A percentile compares a stretch with the other conserved stretches of the same genome.
These are phyloP conservation scores for Periconia sp. DNA, from an alignment of 2,329 filamentous ascomycete genomes.

Conservation along the genomic window DNA sequence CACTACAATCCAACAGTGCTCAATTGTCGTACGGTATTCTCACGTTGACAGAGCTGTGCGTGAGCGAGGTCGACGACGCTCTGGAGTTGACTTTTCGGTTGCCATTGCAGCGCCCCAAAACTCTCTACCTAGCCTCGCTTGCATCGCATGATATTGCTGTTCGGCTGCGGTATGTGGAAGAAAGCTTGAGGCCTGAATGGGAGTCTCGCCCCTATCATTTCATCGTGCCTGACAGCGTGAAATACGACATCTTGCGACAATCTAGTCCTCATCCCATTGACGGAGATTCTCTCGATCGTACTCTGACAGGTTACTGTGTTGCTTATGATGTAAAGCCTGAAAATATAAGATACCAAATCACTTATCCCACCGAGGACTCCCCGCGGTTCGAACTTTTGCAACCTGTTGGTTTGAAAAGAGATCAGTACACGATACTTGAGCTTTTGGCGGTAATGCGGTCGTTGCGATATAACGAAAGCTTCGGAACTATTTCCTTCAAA, in stretches of 20 bases:
- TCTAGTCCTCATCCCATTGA: slow-evolving; percentile 58
- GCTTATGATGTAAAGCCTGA: slow-evolving; percentile 68
- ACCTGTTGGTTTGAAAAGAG: slow-evolving; percentile 53
- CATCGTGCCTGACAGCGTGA: slow-evolving; percentile 56
- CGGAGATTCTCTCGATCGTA: slow-evolving; percentile 64
- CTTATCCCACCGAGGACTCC: slow-evolving; percentile 58
- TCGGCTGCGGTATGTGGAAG: slow-evolving; percentile 62
- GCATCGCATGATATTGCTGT: slow-evolving; percentile 66
- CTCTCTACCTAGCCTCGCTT: slow-evolving; percentile 64
- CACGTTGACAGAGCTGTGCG: slow-evolving; percentile 60
- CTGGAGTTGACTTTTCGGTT: slow-evolving; percentile 66
- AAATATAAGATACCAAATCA: slow-evolving; percentile 55
- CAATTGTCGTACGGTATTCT: slow-evolving; percentile 64
- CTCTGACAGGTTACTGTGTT: slow-evolving; percentile 68
- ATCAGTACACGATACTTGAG: slow-evolving; percentile 62
- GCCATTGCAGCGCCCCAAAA: slow-evolving; percentile 58
- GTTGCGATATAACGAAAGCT: slow-evolving; percentile 70
- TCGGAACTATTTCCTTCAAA: slow-evolving; percentile 67
- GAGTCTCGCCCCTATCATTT: slow-evolving; percentile 64
- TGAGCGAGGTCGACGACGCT: slow-evolving; percentile 65
- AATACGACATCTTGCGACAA: slow-evolving; percentile 37
- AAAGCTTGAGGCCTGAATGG: slow-evolving; percentile 67
- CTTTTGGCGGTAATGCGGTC: slow-evolving; percentile 71
- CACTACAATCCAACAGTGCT: slow-evolving; percentile 53
- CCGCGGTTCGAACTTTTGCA: slow-evolving; percentile 66